Base-by-base conservation (phyloP, 768 basidiomycete species). In the Rhodotorula babjevae region DNA sequence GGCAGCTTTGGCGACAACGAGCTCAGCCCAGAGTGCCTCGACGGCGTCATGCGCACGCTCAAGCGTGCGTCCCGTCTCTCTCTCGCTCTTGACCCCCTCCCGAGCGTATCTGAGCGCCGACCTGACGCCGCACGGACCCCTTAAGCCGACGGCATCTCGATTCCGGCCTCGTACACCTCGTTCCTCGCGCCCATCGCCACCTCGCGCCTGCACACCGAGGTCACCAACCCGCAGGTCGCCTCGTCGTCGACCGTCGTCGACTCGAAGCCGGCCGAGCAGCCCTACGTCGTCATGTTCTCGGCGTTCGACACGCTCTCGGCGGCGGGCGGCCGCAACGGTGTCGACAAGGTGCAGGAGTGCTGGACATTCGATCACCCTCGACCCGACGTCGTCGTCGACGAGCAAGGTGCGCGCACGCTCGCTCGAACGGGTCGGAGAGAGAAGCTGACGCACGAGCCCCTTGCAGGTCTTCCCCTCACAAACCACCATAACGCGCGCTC, bases 1-100 rank as follows among this genome's bases (percentile, higher is more conserved):
- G 96, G 96, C 8, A 94, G 92, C 9, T 98, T 99, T 82, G 96
- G 95, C 3, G 96, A 99, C 82, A 99, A 99, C 71, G 96, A 99
- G 80, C 86, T 98, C 61, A 94, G 93, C 79, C 96, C 96, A 0
- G 96, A 99, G 81, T 99, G 96, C 82, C 84, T 99, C 49, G 96
- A 99, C 80, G 96, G 96, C 21, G 94, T 92, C 16, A 87, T 90
- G 87, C 84, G 95, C 61, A 94, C 93, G 79, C 83, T 99, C 79
- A 95, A 96, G 84, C 85, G 93, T 93, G 77, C 79, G 88, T 84
- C 56, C 47, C 25, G 27, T 27, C 14, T 33, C 27, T 55, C 46
- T 55, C 57, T 40, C 36, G 2, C 56, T 10, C 18, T 7, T n/a
- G n/a, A n/a, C 12, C 56, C 7, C 18, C 14, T 31, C 16, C n/a